Base-by-base conservation (phyloP, 2,329 filamentous ascomycete species). In the Stromatinia cepivora region DNA sequence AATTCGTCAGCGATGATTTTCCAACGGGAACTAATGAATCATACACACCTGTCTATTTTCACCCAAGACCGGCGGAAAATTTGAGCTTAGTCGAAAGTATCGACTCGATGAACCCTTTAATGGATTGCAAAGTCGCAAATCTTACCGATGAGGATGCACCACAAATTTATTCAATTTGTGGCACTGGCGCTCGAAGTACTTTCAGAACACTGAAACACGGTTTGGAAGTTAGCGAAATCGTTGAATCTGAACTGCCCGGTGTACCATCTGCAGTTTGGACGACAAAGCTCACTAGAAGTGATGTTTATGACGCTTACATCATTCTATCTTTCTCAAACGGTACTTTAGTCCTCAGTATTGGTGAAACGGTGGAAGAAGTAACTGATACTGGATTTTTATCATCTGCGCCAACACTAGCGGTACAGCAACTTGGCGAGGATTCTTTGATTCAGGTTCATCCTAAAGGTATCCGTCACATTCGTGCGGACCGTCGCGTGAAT, bases 181-280 rank as follows among this genome's bases (percentile, higher is more conserved):
- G 96, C 13, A 92, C 91, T 70, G 93, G 94, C 13, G 92, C 94
- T 57, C 87, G 92, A 72, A 97, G 94, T 79, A 90, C 91, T 9
- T 97, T 99, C 82, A 88, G 94, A 74, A 97, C 91, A 59, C 86
- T 98, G 67, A 95, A 95, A 78, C 94, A 99, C 79, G 95, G 94
- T 8, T 81, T 99, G 45, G 92, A 97, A 76, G 94, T 98, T 4
- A 92, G 93, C 50, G 94, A 98, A 78, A 95, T 97, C 70, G 93
- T 97, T n/a, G 93, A 95, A 70, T 97, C 94, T 0, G 92, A 95
- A 77, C 83, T 97, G 50, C 94, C 93, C 13, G 92, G 92, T 77
- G 89, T 92, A n/a, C 93, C 94, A 4, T 92, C 91, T 0, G 91
- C 92, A 1, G 94, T 99, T 4, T 99, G 95, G 94, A 97, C 95